phyloP scores from a whole-genome alignment of 2,329 filamentous ascomycete genomes.

The Nothophoma quercina region DNA sequence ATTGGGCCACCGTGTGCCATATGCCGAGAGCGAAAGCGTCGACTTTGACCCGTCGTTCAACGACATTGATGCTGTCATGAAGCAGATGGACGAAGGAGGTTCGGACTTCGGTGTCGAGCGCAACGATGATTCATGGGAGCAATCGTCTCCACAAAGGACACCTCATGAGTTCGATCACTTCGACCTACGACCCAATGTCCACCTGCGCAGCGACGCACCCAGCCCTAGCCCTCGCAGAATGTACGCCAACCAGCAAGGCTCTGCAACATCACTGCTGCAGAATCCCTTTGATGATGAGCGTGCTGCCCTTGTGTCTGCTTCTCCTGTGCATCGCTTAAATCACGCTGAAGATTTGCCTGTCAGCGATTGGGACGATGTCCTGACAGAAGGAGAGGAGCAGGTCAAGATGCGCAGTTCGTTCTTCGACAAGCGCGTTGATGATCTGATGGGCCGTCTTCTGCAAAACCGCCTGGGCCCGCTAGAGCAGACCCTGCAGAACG shows the following conservation, averaged over 20 bases:
- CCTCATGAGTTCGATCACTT: conserved; percentile 42
- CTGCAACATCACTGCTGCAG: conserved; percentile 50
- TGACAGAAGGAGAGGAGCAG: conserved; percentile 77
- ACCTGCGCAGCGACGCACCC: conserved; percentile 72
- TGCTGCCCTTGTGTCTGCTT: conserved; percentile 61
- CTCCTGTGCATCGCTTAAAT: conserved; percentile 69
- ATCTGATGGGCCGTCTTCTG: conserved; percentile 79
- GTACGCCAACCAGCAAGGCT: conserved; percentile 40
- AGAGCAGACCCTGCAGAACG: conserved; percentile 77
- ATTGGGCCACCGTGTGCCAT: conserved; percentile 36
- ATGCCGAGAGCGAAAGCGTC: conserved; percentile 48
- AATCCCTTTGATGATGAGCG: conserved; percentile 71
- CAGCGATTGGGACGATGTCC: conserved; percentile 95
- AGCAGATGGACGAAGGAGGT: conserved; percentile 77
- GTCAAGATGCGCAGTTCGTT: conserved; percentile 82
- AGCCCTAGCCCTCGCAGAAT: conserved; percentile 73
- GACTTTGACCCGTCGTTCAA: conserved; percentile 66
- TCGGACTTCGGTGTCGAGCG: conserved; percentile 79
- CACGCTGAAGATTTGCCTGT: conserved; percentile 69
- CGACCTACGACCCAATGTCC: conserved; percentile 45
- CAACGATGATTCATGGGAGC: conserved; percentile 54
- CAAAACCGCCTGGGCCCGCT: conserved; percentile 80
- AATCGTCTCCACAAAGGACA: conserved; percentile 44
- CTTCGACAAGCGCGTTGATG: conserved; percentile 90
- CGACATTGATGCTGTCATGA: conserved; percentile 93